Conservation (phyloP, 495 filamentous ascomycete genomes). For the Extremus antarcticus region DNA sequence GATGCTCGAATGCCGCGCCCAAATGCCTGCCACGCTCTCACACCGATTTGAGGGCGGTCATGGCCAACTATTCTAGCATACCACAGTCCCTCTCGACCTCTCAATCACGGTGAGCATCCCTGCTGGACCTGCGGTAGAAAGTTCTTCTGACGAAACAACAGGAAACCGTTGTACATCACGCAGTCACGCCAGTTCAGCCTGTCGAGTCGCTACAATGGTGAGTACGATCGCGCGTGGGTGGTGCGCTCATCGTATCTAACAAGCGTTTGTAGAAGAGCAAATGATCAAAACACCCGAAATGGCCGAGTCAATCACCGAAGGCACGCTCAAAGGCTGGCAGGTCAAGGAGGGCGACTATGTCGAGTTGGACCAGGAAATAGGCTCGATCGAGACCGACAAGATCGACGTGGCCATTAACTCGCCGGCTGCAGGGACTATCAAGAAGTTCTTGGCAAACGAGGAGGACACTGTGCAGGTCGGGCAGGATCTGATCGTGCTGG, state of each 20-base stretch:
- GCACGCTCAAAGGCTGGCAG: conserved; percentile 88
- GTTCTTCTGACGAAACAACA: conserved; percentile 2
- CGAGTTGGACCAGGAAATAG: conserved; percentile 93
- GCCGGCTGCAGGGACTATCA: conserved; percentile 80
- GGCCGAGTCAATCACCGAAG: conserved; percentile 98
- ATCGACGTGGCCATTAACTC: conserved; percentile 95
- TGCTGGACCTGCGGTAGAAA: no score
- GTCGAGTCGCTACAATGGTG: conserved; percentile 20
- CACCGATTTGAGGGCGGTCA: not conserved
- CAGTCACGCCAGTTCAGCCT: conserved; percentile 19
- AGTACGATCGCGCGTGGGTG: not conserved
- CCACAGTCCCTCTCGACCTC: not conserved
- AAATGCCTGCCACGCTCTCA: conserved; percentile 3
- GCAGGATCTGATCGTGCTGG: conserved; percentile 77
- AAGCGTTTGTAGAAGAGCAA: conserved; percentile 46
- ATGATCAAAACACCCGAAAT: conserved; percentile 92
- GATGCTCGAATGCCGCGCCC: not conserved
- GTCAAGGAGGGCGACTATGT: conserved; percentile 94
- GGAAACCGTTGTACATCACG: conserved; percentile 8
- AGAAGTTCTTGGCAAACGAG: conserved; percentile 83
- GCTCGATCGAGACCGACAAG: conserved; percentile 99
- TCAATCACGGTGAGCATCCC: not conserved
- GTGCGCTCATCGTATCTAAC: conserved; percentile 2
- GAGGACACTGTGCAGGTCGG: conserved; percentile 94
- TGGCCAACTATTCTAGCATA: not conserved